These are phyloP conservation scores for Fraxinus pennsylvanica DNA, from an alignment of 257 asterid species.

Conservation along the genomic window DNA sequence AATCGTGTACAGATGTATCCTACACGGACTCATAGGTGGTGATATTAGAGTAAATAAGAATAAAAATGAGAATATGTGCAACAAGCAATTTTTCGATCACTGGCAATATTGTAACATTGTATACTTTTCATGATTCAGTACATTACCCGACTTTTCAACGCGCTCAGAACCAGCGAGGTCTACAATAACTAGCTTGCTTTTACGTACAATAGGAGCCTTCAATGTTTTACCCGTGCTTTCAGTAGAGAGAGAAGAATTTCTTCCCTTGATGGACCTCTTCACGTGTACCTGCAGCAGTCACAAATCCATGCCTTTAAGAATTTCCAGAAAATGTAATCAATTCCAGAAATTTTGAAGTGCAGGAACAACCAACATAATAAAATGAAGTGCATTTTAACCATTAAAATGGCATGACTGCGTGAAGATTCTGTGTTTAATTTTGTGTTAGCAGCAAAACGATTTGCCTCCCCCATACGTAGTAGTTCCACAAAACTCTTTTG, in stretches of 20 bases:
- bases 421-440: slow-evolving; percentile 90
- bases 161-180: slow-evolving; percentile 99
- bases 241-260: slow-evolving; percentile 46
- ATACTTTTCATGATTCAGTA: slow-evolving; percentile 19
- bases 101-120: slow-evolving; percentile 4
- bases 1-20: too few relatives aligned
- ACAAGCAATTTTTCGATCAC: not conserved
- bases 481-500: slow-evolving; percentile 66
- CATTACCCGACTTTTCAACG: slow-evolving; percentile 70
- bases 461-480: slow-evolving; percentile 76
- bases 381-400: slow-evolving; percentile 43
- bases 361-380: slow-evolving; percentile 5
- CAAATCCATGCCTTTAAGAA: slow-evolving; percentile 12
- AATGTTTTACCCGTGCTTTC: slow-evolving; percentile 57
- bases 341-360: not conserved
- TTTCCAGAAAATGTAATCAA: slow-evolving; percentile 9
- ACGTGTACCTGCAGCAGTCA: slow-evolving; percentile 53
- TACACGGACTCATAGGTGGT: not conserved
- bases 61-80: not conserved
- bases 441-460: slow-evolving; percentile 83
- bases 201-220: slow-evolving; percentile 72
- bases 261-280: slow-evolving; percentile 71
- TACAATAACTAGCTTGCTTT: slow-evolving; percentile 77
- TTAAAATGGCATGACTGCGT: slow-evolving; percentile 88
- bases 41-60: not conserved